These are phyloP conservation scores for Glycine tomentella DNA, from an alignment of 306 rosid genomes.

Conservation along the genomic window DNA sequence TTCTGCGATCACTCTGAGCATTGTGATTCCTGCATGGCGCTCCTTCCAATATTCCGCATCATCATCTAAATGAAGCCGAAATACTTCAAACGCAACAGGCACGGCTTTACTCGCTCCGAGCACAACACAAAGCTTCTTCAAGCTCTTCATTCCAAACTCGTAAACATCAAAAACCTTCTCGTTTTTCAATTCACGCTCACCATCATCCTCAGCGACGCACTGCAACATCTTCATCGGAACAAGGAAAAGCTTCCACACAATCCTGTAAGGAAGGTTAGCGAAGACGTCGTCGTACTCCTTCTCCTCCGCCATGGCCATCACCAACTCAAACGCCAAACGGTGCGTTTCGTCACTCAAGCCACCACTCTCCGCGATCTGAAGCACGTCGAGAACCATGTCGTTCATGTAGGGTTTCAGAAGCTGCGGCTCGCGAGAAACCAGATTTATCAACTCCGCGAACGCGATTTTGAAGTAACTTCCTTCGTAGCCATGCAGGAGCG, in stretches of 20 bases:
- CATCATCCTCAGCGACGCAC: conserved; percentile 40
- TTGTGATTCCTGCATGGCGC: conserved; percentile 54
- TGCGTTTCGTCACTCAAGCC: conserved; percentile 34
- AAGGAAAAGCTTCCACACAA: conserved; percentile 36
- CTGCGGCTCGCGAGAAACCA: conserved; percentile 41
- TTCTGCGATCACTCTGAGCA: conserved; percentile 45
- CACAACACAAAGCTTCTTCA: conserved; percentile 44
- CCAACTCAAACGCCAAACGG: conserved; percentile 43
- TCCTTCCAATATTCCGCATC: conserved; percentile 45
- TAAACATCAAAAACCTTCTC: conserved; percentile 4
- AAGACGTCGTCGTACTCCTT: conserved; percentile 42
- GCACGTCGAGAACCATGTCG: conserved; percentile 53
- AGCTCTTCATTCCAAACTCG: conserved; percentile 39
- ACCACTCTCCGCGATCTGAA: conserved; percentile 54
- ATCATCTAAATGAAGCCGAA: conserved; percentile 46
- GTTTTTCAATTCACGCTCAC: background rate
- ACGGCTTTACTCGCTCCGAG: conserved; percentile 42
- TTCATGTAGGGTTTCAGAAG: conserved; percentile 46
- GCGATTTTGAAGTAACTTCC: conserved; percentile 41
- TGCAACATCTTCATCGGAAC: conserved; percentile 45
- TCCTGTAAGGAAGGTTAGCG: conserved; percentile 5
- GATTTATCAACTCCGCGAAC: conserved; percentile 37
- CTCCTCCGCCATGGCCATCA: conserved; percentile 40
- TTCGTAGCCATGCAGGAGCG: conserved; percentile 41
- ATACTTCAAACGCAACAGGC: conserved; percentile 21